These are phyloP conservation scores for Chytriomyces sp. DNA, from an alignment of 192 early-diverging fungal genomes.

Conservation along the genomic window DNA sequence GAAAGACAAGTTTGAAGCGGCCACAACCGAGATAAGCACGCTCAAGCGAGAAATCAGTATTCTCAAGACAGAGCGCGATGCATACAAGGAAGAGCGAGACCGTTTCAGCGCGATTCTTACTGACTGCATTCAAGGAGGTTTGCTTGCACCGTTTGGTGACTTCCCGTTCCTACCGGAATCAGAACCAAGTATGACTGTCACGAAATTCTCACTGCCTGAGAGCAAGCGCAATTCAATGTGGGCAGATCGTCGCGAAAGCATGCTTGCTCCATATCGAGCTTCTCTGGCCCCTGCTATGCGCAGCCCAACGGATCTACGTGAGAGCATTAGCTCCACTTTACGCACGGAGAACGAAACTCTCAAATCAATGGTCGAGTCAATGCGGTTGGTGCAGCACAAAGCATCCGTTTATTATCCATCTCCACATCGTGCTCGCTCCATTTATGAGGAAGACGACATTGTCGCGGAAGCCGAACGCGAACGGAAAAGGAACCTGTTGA, in stretches of 20 bases:
- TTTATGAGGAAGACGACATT: slow-evolving; percentile 24
- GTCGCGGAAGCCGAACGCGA: slow-evolving; percentile 37
- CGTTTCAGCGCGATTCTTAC: not conserved
- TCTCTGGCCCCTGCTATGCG: not conserved
- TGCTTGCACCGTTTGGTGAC: not conserved
- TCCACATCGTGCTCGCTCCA: not conserved
- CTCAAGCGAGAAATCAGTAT: slow-evolving; percentile 22
- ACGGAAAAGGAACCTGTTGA: slow-evolving; percentile 40
- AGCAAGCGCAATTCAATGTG: not conserved
- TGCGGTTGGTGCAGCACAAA: not conserved
- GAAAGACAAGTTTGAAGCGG: slow-evolving; percentile 66
- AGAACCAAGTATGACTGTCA: slow-evolving; percentile 2
- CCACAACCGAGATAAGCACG: not conserved
- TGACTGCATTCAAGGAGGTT: slow-evolving; percentile 6
- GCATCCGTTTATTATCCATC: not conserved
- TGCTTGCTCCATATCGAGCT: not conserved
- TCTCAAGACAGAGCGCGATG: slow-evolving; percentile 25
- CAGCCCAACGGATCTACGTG: not conserved
- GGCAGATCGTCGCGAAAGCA: not conserved
- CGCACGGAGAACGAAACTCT: slow-evolving; percentile 10
- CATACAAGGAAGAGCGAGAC: slow-evolving; percentile 25
- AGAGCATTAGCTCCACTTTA: not conserved
- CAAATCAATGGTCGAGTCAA: slow-evolving; percentile 8
- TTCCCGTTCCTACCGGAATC: slow-evolving; percentile 7
- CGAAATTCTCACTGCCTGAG: slow-evolving; percentile 3